Conservation (phyloP, 768 basidiomycete genomes). For the Favolaschia claudopus region DNA sequence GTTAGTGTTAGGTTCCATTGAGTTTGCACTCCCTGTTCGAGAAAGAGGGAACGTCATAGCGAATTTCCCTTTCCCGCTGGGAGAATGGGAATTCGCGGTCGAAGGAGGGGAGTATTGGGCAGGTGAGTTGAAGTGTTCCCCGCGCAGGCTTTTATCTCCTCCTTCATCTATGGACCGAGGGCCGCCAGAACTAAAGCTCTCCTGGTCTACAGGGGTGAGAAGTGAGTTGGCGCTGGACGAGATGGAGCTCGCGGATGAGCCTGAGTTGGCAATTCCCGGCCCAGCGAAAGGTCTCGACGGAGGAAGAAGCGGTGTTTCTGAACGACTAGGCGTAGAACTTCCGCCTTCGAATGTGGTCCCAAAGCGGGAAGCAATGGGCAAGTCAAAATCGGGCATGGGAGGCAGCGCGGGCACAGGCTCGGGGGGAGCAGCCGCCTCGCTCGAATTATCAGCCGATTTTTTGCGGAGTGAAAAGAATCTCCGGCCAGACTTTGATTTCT, state of each 20-base stretch:
- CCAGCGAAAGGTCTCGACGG: conserved; percentile 17
- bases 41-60: conserved; percentile 12
- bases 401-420: conserved; percentile 32
- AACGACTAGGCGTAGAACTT: background rate
- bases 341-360: conserved; percentile 43
- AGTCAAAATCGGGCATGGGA: conserved; percentile 41
- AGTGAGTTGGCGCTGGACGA: conserved; percentile 22
- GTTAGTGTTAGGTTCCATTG: too few species aligned
- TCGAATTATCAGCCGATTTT: conserved; percentile 45
- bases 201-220: conserved; percentile 19
- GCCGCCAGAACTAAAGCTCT: conserved; percentile 9
- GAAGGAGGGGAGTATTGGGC: background rate
- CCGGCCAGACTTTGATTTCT: conserved; percentile 42
- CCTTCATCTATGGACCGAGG: too few species aligned
- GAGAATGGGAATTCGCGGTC: background rate
- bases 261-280: conserved; percentile 1
- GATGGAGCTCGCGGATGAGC: conserved; percentile 25
- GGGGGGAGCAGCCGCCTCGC: conserved; percentile 32
- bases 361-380: conserved; percentile 58
- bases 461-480: conserved; percentile 54
- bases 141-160: background rate
- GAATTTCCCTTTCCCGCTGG: conserved; percentile 15
- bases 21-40: too few species aligned
- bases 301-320: conserved; percentile 19
- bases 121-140: too few species aligned